Evolutionary conservation across 2,329 filamentous ascomycete species (phyloP), one percentile per base, ranked within the genome.

Genomic region (Pestalotiopsis sp.): DNA sequence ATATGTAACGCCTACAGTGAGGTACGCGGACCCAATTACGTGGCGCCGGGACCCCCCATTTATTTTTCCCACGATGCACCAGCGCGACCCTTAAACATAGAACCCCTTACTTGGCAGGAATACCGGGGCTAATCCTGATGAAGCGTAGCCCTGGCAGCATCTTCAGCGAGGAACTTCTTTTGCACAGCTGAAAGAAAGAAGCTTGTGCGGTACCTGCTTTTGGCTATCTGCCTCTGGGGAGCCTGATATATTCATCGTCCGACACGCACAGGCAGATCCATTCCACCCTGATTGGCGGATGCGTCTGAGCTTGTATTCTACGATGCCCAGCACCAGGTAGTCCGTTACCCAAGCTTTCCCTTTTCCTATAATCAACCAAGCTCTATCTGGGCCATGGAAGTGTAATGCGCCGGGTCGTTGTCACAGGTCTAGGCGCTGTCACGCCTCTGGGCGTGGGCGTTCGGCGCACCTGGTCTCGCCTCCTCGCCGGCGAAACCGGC

Each of bases 361-460:
- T 64, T 38, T 56, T 39, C n/a, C 27, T 49, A 17, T 14, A 56
- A 59, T 13, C 7, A 52, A n/a, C 45, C 45, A 52, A 20, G 45
- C 45, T 9, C 14, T 9, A 13, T 14, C 52, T 58, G 12, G 41
- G 58, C 41, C 31, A 52, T 87, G 84, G 81, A 77, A 82, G 68
- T 73, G 80, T 75, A 72, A 90, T 90, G 85, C 87, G 90, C 77
- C 90, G 93, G 75, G 93, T 96, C 74, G 93, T 95, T 75, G 91
- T 96, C 78, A 96, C 93, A 66, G 93, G 93, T 76, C 85, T 96
- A 64, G 93, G 93, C 71, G 92, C 92, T 77, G 87, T 96, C 75
- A 94, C 93, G 73, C 95, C 95, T 69, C 85, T 98, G 31, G 95
- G 93, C 70, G 90, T 97, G 69, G 94, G 94, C 70, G 86, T 92